Conservation (phyloP, 306 rosid genomes). For the Vigna reflexopilosa region DNA sequence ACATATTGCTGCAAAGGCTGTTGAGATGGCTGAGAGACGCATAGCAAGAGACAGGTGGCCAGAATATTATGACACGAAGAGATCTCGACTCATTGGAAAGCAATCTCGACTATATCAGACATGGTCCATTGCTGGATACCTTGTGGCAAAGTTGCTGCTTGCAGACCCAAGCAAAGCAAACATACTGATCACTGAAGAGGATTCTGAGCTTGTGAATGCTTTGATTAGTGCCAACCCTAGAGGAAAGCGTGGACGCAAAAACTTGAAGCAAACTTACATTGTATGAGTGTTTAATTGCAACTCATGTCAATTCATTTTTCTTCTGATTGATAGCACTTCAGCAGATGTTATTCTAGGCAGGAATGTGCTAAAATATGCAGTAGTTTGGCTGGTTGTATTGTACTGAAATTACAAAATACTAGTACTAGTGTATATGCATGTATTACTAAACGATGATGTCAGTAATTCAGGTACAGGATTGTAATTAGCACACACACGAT, state of each 20-base stretch:
- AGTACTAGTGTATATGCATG: constrained; percentile 28
- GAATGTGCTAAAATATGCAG: constrained; percentile 36
- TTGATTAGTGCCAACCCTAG: constrained; percentile 69
- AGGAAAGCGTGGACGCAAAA: constrained; percentile 72
- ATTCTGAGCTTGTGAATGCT: constrained; percentile 79
- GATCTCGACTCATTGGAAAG: constrained; percentile 74
- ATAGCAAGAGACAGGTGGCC: constrained; percentile 85
- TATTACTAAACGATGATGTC: constrained; percentile 22
- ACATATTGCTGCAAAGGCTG: constrained; percentile 74
- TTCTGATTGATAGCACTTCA: constrained; percentile 31
- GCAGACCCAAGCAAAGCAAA: constrained; percentile 78
- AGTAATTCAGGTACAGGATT: constrained; percentile 30
- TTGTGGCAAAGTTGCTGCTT: constrained; percentile 71
- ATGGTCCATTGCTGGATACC: constrained; percentile 89
- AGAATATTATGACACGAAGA: constrained; percentile 80
- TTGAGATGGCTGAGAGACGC: constrained; percentile 68
- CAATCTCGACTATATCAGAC: constrained; percentile 76
- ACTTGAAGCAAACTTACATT: constrained; percentile 63
- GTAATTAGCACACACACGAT: constrained; percentile 31
- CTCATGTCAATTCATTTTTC: constrained; percentile 36
- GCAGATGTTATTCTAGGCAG: constrained; percentile 37
- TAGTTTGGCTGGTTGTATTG: constrained; percentile 38
- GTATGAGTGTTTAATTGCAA: constrained; percentile 51
- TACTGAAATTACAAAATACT: constrained; percentile 31
- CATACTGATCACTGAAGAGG: constrained; percentile 76